phyloP scores from a whole-genome alignment of 331 rosid species.

The Spiraea crenata region DNA sequence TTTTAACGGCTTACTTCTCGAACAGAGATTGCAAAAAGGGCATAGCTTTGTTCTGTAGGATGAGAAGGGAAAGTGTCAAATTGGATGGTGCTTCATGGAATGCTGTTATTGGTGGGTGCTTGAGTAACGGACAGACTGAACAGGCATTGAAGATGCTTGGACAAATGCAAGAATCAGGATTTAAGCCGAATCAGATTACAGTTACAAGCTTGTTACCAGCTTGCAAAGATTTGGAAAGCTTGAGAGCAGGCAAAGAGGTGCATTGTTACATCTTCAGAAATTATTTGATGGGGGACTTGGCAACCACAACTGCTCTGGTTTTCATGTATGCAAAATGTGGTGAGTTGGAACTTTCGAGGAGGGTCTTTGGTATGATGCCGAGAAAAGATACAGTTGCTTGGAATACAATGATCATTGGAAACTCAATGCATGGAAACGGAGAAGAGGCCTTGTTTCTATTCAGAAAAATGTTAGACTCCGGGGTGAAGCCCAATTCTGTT shows the following conservation, averaged over 20 bases:
- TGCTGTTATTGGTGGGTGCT: conserved; percentile 55
- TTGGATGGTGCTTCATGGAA: conserved; percentile 53
- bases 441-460: conserved; percentile 45
- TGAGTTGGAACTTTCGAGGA: conserved; percentile 36
- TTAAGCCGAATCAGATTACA: conserved; percentile 50
- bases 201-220: conserved; percentile 48
- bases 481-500: conserved; percentile 43
- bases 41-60: conserved; percentile 32
- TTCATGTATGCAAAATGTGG: conserved; percentile 58
- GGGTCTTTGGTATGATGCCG: conserved; percentile 13
- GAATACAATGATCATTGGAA: conserved; percentile 57
- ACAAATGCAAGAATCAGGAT: conserved; percentile 49
- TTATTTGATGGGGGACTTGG: conserved; percentile 37
- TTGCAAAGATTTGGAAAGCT: conserved; percentile 46
- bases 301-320: conserved; percentile 38
- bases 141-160: conserved; percentile 45
- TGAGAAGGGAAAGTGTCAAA: conserved; percentile 36
- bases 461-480: conserved; percentile 35
- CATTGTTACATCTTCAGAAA: conserved; percentile 50
- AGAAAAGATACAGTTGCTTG: conserved; percentile 50
- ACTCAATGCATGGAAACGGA: conserved; percentile 58
- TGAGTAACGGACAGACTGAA: conserved; percentile 42
- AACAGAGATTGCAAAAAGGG: conserved; percentile 42
- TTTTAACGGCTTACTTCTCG: conserved; percentile 43
- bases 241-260: conserved; percentile 52